Evolutionary conservation across 768 basidiomycete species (phyloP), one percentile per base, ranked within the genome.

Genomic region (Suillus discolor): DNA sequence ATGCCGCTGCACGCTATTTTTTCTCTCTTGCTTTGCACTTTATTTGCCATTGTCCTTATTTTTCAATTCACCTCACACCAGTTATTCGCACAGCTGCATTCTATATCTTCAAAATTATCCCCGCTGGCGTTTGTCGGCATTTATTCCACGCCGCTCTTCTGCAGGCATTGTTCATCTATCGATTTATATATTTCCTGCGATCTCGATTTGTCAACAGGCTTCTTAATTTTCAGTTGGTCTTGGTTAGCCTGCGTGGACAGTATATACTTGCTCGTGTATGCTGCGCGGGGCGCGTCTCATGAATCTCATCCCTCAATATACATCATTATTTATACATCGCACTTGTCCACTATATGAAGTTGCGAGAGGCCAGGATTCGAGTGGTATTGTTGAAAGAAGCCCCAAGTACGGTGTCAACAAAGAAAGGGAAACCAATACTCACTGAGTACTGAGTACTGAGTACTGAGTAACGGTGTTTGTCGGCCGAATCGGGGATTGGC

Each of bases 61-160:
- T 57, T 62, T 63, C 67, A 44, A 57, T 62, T 66, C 69, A 67
- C 51, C 64, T 73, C 65, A 28, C 49, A 51, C 57, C 60, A 18
- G 71, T 42, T 72, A 77, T 75, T 75, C 77, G 71, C 68, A 66
- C 44, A 28, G 51, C 28, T 54, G 53, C 53, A 54, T 54, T 62
- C 71, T 73, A 74, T 73, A 64, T 68, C 49, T 70, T 72, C 71
- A 49, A 71, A 68, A 67, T 70, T 75, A 77, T 76, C 72, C 70
- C 66, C 53, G 69, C 54, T 57, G 64, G 62, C 71, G 62, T 68
- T 70, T 67, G 73, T 69, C 65, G 69, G 71, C 77, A 68, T 67
- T 67, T 74, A 78, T 72, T 77, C 47, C 57, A 34, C 62, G 64
- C 74, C 65, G 67, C 69, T 64, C 64, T 54, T 63, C 60, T 64